phyloP scores from a whole-genome alignment of 2,329 filamentous ascomycete genomes.

The Graphilbum ipis-grandicollis region DNA sequence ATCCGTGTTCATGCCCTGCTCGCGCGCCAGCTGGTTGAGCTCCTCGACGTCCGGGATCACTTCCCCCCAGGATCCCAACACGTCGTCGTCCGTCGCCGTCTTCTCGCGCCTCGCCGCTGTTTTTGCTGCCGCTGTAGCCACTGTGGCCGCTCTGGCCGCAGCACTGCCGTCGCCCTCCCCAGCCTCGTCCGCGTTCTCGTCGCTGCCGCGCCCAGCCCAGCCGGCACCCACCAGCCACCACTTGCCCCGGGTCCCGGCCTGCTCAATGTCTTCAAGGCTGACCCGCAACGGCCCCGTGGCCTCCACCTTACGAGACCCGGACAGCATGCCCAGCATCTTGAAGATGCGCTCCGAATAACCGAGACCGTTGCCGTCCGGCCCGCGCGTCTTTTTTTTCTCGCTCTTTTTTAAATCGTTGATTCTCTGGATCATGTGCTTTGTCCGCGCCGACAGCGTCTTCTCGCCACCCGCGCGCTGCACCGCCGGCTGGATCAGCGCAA shows the following conservation, averaged over 20 bases:
- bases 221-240: constrained; percentile 99
- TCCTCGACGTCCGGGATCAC: constrained; percentile 51
- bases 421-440: constrained; percentile 93
- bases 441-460: constrained; percentile 62
- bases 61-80: constrained; percentile 23
- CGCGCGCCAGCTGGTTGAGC: constrained; percentile 40
- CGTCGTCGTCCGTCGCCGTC: constrained; percentile 14
- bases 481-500: constrained; percentile 58
- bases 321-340: constrained; percentile 63
- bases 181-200: constrained; percentile 7
- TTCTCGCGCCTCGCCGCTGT: not conserved
- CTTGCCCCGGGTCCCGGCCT: constrained; percentile 75
- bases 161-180: constrained; percentile 14
- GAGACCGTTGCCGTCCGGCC: constrained; percentile 39
- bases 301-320: constrained; percentile 45
- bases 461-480: constrained; percentile 46
- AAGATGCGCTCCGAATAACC: constrained; percentile 82
- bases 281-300: constrained; percentile 69
- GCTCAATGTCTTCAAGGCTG: constrained; percentile 62
- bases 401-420: constrained; percentile 94
- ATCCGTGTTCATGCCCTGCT: constrained; percentile 75
- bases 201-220: constrained; percentile 36
- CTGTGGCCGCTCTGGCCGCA: constrained; percentile 9
- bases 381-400: constrained; percentile 48
- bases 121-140: constrained; percentile 10